A percentile compares a stretch with the other conserved stretches of the same genome.
Conservation (phyloP, 192 early-diverging fungal species). For the Backusella westeae region DNA sequence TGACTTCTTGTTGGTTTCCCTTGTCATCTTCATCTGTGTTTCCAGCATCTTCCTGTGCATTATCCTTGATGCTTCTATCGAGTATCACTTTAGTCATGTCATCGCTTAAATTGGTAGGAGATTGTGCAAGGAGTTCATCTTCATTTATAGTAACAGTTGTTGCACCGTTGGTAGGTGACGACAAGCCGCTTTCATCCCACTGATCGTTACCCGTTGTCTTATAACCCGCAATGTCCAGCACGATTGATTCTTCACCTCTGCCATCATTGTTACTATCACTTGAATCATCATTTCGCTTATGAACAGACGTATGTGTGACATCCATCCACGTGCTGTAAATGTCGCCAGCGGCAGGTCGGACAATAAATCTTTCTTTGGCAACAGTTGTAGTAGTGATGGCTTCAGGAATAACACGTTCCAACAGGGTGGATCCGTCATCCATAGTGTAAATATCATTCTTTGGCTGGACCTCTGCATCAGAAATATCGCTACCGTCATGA, state of each 20-base stretch:
- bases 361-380: slow-evolving; percentile 36
- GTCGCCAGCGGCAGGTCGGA: slow-evolving; percentile 32
- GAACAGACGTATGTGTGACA: slow-evolving; percentile 22
- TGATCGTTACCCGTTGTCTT: slow-evolving; percentile 22
- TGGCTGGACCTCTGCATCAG: background rate
- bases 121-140: background rate
- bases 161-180: background rate
- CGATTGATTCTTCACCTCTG: slow-evolving; percentile 38
- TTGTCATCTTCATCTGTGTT: background rate
- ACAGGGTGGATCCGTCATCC: slow-evolving; percentile 36
- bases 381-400: slow-evolving; percentile 32
- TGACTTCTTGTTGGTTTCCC: background rate
- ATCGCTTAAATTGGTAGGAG: background rate
- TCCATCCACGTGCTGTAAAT: slow-evolving; percentile 29
- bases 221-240: slow-evolving; percentile 55
- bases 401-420: slow-evolving; percentile 32
- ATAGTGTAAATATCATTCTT: slow-evolving; percentile 23
- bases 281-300: background rate
- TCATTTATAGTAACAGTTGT: background rate
- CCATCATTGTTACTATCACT: slow-evolving; percentile 10
- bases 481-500: background rate
- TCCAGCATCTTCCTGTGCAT: background rate
- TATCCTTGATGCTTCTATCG: background rate
- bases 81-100: background rate
- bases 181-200: background rate